These are phyloP conservation scores for Beauveria varroae DNA, from an alignment of 2,329 filamentous ascomycete genomes.

Conservation along the genomic window DNA sequence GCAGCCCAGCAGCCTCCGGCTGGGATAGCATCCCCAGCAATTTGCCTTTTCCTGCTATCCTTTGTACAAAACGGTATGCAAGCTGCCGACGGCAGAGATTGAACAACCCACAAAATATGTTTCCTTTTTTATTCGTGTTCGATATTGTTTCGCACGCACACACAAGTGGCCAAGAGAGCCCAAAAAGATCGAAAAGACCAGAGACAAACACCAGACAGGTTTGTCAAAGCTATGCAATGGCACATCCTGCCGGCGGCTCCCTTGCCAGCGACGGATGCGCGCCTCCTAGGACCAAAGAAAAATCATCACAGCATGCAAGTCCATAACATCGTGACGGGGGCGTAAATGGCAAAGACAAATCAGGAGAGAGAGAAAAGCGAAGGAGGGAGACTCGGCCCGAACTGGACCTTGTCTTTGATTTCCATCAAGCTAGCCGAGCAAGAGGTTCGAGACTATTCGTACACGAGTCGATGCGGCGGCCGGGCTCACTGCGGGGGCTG, in stretches of 20 bases:
- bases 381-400: background rate
- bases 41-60: background rate
- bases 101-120: slow-evolving; percentile 3
- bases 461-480: slow-evolving; percentile 1
- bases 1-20: background rate
- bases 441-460: slow-evolving; percentile 6
- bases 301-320: slow-evolving; percentile 16
- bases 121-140: background rate
- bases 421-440: background rate
- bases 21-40: background rate
- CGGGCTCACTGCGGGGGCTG: slow-evolving; percentile 54
- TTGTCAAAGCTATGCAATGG: background rate
- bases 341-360: slow-evolving; percentile 17
- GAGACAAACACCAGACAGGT: slow-evolving; percentile 4
- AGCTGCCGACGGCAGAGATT: background rate
- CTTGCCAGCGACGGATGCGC: background rate
- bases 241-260: background rate
- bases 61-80: background rate
- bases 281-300: background rate
- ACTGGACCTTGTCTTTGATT: background rate
- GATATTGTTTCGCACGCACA: background rate
- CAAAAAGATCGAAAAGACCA: background rate
- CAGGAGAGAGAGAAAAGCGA: background rate
- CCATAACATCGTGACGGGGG: slow-evolving; percentile 18
- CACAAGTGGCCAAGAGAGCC: background rate